Conservation (phyloP, 352 stramenopile genomes). For the Globisporangium okanoganense region DNA sequence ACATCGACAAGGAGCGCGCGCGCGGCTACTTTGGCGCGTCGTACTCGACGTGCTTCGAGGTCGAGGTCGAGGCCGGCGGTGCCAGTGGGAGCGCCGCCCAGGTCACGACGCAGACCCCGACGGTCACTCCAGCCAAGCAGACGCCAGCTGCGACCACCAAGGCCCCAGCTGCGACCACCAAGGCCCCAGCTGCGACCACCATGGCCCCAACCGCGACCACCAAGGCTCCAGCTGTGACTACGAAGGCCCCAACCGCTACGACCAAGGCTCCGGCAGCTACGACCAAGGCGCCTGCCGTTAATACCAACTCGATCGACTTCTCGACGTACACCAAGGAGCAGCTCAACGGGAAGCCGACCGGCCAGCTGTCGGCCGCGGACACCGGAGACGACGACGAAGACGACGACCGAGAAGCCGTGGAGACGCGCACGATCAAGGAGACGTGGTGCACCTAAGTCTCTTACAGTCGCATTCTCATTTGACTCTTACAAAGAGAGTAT, state of each 20-base stretch:
- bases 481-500: constrained; percentile 3
- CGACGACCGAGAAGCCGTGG: constrained; percentile 1
- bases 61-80: constrained; percentile 37
- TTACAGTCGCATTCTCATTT: neutral
- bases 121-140: constrained; percentile 3
- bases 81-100: constrained; percentile 11
- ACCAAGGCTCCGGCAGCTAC: neutral
- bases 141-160: constrained; percentile 11
- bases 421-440: neutral
- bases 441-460: constrained; percentile 2
- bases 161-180: neutral
- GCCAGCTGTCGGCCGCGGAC: neutral
- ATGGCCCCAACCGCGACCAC: neutral
- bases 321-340: constrained; percentile 10
- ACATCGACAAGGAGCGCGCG: constrained; percentile 45
- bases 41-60: constrained; percentile 67
- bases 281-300: neutral
- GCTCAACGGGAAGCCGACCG: constrained; percentile 5
- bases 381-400: neutral
- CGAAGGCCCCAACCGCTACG: too few relatives aligned
- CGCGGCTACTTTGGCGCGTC: constrained; percentile 62
- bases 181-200: neutral
- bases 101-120: constrained; percentile 4
- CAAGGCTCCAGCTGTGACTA: constrained; percentile 1
- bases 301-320: constrained; percentile 2